Evolutionary conservation across 1,139 yeast genomes (phyloP).

Genomic region (Blastobotrys serpentis): DNA sequence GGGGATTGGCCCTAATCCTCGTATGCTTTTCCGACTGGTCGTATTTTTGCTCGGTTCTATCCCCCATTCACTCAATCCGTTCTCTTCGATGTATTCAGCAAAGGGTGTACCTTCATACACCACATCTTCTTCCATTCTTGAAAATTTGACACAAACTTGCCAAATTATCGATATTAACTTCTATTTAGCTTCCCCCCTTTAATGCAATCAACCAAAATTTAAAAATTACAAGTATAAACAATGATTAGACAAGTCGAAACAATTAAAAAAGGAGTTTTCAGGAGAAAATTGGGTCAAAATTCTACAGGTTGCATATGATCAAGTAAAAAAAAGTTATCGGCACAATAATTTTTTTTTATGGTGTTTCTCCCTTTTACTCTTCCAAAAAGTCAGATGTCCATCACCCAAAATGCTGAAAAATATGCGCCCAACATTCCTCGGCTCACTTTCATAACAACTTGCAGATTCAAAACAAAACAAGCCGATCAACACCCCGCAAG

Average conservation of each 20-base stretch:
- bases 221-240: too few species aligned
- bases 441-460: neutral
- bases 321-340: neutral
- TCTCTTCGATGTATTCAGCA: slow-evolving; percentile 33
- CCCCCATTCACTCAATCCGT: slow-evolving; percentile 20
- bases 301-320: neutral
- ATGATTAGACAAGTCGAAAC: slow-evolving; percentile 5
- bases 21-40: slow-evolving; percentile 7
- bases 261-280: neutral
- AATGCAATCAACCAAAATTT: too few species aligned
- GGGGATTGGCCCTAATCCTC: slow-evolving; percentile 24
- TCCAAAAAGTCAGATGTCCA: neutral
- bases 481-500: slow-evolving; percentile 3
- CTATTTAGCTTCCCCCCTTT: too few species aligned
- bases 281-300: neutral
- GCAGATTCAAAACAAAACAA: slow-evolving; percentile 2
- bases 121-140: slow-evolving; percentile 20
- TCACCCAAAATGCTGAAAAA: neutral
- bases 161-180: too few species aligned
- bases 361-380: neutral
- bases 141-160: too few species aligned
- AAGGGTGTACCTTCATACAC: slow-evolving; percentile 37
- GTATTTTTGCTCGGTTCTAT: slow-evolving; percentile 17
- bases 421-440: slow-evolving; percentile 5
- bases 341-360: neutral